A percentile compares a stretch with the other conserved stretches of the same genome.
These are phyloP conservation scores for Neopestalotiopsis rosae DNA, from an alignment of 2,329 filamentous ascomycete genomes.

Conservation along the genomic window DNA sequence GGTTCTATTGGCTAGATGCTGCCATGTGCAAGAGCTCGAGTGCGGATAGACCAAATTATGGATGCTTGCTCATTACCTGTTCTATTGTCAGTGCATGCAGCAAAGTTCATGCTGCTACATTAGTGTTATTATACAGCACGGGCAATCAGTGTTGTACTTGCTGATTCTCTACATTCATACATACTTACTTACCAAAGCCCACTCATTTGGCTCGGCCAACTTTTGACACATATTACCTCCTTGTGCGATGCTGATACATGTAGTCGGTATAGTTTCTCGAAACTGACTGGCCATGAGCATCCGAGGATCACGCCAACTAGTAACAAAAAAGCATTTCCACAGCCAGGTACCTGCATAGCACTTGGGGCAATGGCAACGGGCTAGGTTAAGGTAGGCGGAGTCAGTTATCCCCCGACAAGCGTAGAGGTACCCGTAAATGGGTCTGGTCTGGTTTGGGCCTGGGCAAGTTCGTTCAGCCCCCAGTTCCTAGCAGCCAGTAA, in stretches of 20 bases:
- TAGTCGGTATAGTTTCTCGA: neutral
- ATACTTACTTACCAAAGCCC: neutral
- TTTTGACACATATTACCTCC: too few species aligned
- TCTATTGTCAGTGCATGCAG: conserved; percentile 2
- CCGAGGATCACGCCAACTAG: neutral
- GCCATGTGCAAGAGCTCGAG: neutral
- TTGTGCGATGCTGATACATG: too few species aligned
- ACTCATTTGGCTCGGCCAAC: neutral
- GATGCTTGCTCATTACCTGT: conserved; percentile 4
- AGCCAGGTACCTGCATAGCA: neutral
- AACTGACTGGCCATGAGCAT: neutral
- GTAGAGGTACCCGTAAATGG: neutral
- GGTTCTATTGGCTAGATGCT: neutral
- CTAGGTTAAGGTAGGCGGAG: conserved; percentile 2
- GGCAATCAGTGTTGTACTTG: neutral
- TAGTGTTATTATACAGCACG: neutral
- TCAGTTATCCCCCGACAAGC: neutral
- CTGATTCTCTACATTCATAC: neutral
- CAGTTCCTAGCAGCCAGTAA: neutral
- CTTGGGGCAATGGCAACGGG: neutral
- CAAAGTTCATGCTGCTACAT: conserved; percentile 1
- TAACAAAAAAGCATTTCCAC: neutral
- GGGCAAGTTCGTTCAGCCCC: neutral
- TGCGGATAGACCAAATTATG: conserved; percentile 1
- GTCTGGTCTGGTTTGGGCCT: neutral